A percentile compares a stretch with the other conserved stretches of the same genome.
Evolutionary conservation across 306 rosid genomes (phyloP).

Genomic region (Gillenia trifoliata): DNA sequence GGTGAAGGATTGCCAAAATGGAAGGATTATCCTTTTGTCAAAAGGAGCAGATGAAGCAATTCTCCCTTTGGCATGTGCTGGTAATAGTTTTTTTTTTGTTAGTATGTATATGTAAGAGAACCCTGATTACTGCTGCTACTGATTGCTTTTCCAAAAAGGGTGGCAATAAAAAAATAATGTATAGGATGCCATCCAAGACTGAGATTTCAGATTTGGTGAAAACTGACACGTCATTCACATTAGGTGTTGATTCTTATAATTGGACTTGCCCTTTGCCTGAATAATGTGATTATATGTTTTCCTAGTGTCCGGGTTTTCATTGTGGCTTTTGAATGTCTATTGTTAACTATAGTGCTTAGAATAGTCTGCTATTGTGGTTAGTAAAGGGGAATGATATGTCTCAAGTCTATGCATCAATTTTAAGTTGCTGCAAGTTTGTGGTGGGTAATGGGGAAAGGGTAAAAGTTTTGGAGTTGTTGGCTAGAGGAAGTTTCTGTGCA

Average conservation of each 20-base stretch:
- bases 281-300: neutral
- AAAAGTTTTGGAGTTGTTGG: neutral
- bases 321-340: neutral
- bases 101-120: neutral
- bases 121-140: neutral
- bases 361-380: neutral
- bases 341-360: neutral
- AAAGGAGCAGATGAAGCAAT: constrained; percentile 99
- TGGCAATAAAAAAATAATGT: neutral
- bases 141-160: neutral
- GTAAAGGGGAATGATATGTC: neutral
- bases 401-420: neutral
- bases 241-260: neutral
- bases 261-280: neutral
- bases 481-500: neutral
- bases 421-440: neutral
- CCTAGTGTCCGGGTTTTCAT: neutral
- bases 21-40: constrained; percentile 74
- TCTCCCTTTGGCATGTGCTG: constrained; percentile 69
- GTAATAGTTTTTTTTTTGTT: constrained; percentile 31
- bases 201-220: neutral
- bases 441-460: neutral
- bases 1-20: constrained; percentile 79
- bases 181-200: neutral
- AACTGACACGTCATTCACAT: neutral